phyloP scores from a whole-genome alignment of 331 rosid genomes.

The Acacia pycnantha region DNA sequence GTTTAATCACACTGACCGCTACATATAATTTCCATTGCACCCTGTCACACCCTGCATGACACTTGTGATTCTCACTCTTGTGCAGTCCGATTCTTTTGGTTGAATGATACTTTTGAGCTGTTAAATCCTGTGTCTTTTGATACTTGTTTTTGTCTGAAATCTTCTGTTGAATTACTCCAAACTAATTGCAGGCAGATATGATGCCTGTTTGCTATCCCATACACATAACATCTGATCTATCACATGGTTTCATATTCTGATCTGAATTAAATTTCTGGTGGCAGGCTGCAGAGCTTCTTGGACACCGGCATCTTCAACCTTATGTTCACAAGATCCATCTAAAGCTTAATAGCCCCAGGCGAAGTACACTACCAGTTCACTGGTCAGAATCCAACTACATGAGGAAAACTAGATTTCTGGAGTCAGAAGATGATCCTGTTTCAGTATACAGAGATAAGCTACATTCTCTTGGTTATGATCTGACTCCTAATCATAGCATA shows the following conservation, averaged over 20 bases:
- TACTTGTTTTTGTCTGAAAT: neutral
- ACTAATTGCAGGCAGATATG: neutral
- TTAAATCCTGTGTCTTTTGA: neutral
- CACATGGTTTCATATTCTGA: conserved; percentile 13
- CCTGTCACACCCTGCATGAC: neutral
- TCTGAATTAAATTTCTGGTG: conserved; percentile 29
- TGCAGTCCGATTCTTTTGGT: neutral
- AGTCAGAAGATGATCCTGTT: conserved; percentile 44
- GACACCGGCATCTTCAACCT: conserved; percentile 74
- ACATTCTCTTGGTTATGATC: conserved; percentile 54
- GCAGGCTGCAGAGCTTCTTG: conserved; percentile 87
- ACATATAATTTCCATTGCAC: neutral
- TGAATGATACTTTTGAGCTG: neutral
- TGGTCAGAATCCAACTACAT: conserved; percentile 54
- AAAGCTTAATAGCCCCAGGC: conserved; percentile 70
- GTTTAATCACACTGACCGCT: neutral
- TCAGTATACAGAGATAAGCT: conserved; percentile 47
- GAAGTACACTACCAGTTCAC: conserved; percentile 44
- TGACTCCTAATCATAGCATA: conserved; percentile 66
- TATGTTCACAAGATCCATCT: conserved; percentile 67
- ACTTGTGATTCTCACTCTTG: neutral
- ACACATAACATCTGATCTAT: neutral
- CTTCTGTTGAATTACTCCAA: neutral
- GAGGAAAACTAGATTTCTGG: conserved; percentile 66
- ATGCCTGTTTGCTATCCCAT: neutral